Percentiles rank a stretch among this genome's conserved stretches.
phyloP scores from a whole-genome alignment of 1,284 basidiomycete species.

The Naganishia liquefaciens region DNA sequence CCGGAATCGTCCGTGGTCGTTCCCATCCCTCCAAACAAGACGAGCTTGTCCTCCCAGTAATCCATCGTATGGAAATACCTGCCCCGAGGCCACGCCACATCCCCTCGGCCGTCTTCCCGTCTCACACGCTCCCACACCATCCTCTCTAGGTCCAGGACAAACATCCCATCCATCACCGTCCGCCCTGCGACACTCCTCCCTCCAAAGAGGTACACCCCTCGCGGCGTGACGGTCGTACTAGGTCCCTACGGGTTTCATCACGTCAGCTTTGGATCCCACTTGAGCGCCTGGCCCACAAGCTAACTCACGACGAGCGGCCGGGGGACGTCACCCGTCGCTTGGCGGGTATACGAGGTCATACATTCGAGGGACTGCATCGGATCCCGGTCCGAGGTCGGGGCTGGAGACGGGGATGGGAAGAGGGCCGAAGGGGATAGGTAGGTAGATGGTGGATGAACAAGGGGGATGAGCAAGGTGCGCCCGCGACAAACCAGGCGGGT shows the following conservation, averaged over 20 bases:
- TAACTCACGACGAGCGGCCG: constrained; percentile 77
- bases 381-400: not conserved
- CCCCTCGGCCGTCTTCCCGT: not conserved
- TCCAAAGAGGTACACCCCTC: constrained; percentile 61
- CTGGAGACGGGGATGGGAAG: no score
- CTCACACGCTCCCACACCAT: constrained; percentile 73
- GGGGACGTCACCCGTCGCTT: constrained; percentile 81
- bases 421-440: no score
- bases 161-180: not conserved
- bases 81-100: constrained; percentile 60
- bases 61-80: constrained; percentile 90
- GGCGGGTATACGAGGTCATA: constrained; percentile 78
- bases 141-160: constrained; percentile 69
- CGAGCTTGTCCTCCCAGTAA: constrained; percentile 79
- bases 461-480: no score
- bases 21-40: constrained; percentile 91
- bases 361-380: constrained; percentile 53
- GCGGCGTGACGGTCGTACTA: constrained; percentile 49
- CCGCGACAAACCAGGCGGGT: no score
- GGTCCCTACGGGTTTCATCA: constrained; percentile 25
- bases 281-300: constrained; percentile 12
- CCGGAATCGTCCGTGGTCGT: constrained; percentile 58
- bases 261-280: not conserved
- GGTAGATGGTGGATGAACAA: no score
- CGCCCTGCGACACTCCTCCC: constrained; percentile 82